Evolutionary conservation across 805 yeast species (phyloP).

Genomic region (Schwanniomyces yamadae): DNA sequence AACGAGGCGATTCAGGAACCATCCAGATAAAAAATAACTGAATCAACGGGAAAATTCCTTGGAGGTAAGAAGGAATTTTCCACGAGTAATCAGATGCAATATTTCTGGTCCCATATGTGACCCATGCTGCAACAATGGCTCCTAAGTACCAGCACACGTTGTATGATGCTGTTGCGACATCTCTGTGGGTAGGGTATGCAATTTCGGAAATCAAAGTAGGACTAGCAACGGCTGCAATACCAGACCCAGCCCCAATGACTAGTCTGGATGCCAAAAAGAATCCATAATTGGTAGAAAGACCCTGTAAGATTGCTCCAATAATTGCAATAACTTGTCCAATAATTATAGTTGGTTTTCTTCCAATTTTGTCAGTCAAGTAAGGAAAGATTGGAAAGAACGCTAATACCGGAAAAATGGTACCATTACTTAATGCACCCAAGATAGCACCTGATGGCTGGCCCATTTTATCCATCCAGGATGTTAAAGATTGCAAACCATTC

Average conservation of each 20-base stretch:
- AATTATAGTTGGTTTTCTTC: conserved; percentile 56
- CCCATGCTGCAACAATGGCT: conserved; percentile 43
- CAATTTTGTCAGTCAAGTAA: conserved; percentile 9
- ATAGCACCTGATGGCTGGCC: conserved; percentile 23
- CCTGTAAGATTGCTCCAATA: conserved; percentile 56
- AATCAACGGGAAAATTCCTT: conserved; percentile 46
- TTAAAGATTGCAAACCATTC: conserved; percentile 46
- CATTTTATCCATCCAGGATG: conserved; percentile 38
- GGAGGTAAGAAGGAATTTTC: conserved; percentile 53
- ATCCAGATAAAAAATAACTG: conserved; percentile 38
- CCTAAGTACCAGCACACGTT: conserved; percentile 60
- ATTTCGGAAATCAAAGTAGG: conserved; percentile 79
- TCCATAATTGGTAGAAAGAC: conserved; percentile 19
- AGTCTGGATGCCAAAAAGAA: conserved; percentile 57
- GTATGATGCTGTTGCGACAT: conserved; percentile 59
- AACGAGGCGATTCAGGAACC: conserved; percentile 52
- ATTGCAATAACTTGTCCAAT: conserved; percentile 55
- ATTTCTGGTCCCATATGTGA: conserved; percentile 49
- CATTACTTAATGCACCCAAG: conserved; percentile 34
- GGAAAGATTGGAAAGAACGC: conserved; percentile 10
- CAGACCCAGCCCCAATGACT: conserved; percentile 67
- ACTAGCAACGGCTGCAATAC: conserved; percentile 66
- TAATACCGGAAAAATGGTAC: conserved; percentile 19
- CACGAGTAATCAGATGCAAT: conserved; percentile 49
- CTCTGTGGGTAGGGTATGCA: conserved; percentile 57